Conservation (phyloP, 768 basidiomycete genomes). For the Phallus indusiatus region DNA sequence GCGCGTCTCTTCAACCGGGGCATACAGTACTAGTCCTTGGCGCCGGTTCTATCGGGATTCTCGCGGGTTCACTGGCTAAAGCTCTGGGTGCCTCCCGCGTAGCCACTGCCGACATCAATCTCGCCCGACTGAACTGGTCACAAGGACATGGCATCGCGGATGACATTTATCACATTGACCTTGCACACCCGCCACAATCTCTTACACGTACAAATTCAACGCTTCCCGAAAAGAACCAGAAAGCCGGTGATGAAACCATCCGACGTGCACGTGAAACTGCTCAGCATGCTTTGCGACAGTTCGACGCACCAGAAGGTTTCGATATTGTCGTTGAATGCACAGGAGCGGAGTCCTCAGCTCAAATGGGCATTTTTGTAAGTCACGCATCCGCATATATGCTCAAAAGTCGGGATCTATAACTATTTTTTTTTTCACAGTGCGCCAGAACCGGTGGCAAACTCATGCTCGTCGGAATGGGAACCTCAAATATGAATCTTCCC, state of each 20-base stretch:
- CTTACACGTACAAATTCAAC: slow-evolving; percentile 18
- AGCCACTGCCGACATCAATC: slow-evolving; percentile 82
- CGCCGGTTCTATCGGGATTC: slow-evolving; percentile 87
- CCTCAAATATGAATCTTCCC: slow-evolving; percentile 73
- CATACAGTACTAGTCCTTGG: slow-evolving; percentile 83
- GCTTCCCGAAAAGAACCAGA: slow-evolving; percentile 30
- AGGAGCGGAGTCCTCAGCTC: slow-evolving; percentile 85
- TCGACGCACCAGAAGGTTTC: slow-evolving; percentile 64
- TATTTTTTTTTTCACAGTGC: slow-evolving; percentile 36
- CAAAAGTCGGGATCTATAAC: slow-evolving; percentile 4
- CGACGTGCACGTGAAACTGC: slow-evolving; percentile 52
- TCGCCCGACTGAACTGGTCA: slow-evolving; percentile 71
- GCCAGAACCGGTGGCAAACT: slow-evolving; percentile 82
- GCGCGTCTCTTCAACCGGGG: slow-evolving; percentile 35
- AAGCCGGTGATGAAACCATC: slow-evolving; percentile 47
- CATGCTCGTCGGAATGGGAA: slow-evolving; percentile 94
- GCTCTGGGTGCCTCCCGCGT: slow-evolving; percentile 56
- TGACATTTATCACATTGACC: slow-evolving; percentile 56
- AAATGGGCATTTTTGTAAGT: slow-evolving; percentile 84
- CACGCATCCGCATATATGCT: background rate
- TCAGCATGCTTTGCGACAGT: slow-evolving; percentile 40
- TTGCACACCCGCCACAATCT: slow-evolving; percentile 12
- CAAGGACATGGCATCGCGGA: slow-evolving; percentile 66
- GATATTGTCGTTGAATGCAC: slow-evolving; percentile 94
- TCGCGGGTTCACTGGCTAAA: slow-evolving; percentile 72